Percentiles rank a stretch among this genome's conserved stretches.
These are phyloP conservation scores for Fonsecaea erecta DNA, from an alignment of 2,329 filamentous ascomycete species.

Conservation along the genomic window DNA sequence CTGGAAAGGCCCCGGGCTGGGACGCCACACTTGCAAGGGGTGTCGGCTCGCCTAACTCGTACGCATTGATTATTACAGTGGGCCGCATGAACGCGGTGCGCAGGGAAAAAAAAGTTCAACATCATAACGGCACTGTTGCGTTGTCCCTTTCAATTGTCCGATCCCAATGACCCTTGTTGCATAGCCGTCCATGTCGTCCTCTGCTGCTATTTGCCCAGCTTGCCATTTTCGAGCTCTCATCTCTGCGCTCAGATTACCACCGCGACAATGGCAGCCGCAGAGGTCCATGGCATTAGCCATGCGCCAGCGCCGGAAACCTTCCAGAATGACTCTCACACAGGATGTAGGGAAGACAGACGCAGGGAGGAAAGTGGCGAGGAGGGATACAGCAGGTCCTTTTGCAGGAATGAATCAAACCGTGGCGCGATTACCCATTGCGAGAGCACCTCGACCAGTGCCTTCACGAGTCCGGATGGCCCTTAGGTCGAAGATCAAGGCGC, in stretches of 20 bases:
- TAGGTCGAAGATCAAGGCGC: slow-evolving; percentile 21
- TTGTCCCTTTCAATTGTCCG: not conserved
- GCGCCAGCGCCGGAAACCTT: slow-evolving; percentile 51
- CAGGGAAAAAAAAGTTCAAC: slow-evolving; percentile 10
- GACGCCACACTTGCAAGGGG: not conserved
- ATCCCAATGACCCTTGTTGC: not conserved
- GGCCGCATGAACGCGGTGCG: slow-evolving; percentile 7
- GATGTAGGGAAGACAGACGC: slow-evolving; percentile 38
- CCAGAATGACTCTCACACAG: slow-evolving; percentile 58
- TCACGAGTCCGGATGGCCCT: slow-evolving; percentile 22
- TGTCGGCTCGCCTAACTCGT: not conserved
- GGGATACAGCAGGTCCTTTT: slow-evolving; percentile 59
- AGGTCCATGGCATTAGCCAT: slow-evolving; percentile 47
- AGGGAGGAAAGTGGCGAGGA: slow-evolving; percentile 39
- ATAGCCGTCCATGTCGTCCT: slow-evolving; percentile 30
- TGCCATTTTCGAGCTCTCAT: slow-evolving; percentile 35
- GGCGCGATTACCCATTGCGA: slow-evolving; percentile 23
- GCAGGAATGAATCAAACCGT: slow-evolving; percentile 59
- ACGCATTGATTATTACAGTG: not conserved
- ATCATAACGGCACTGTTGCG: not conserved
- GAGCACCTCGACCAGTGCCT: slow-evolving; percentile 19
- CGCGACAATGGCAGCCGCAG: slow-evolving; percentile 43
- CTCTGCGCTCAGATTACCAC: slow-evolving; percentile 10
- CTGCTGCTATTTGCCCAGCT: slow-evolving; percentile 30
- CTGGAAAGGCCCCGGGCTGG: not conserved